Evolutionary conservation across 225 moss, liverwort and hornwort species (phyloP), one percentile per base, ranked within the genome.

Genomic region (Polytrichum commune): DNA sequence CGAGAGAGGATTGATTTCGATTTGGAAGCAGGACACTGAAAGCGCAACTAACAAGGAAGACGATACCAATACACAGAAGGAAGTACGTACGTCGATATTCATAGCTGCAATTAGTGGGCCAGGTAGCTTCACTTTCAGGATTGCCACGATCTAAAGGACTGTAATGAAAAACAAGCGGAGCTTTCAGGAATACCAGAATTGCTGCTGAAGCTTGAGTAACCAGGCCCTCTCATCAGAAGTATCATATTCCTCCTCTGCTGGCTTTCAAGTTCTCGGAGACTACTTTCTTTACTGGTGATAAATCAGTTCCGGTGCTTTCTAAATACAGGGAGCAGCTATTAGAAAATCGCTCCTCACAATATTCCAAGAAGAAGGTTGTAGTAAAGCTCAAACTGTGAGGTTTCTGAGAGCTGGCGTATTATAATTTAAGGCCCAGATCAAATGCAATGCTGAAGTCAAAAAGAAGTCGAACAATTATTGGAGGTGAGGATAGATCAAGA

Each of bases 381-480:
- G 46, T 46, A 16, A 46, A 16, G 46, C 13, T 46, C 10, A 46
- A 13, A 3, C 46, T 46, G 13, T 46, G 13, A 46, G 46, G 46
- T 46, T 56, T 58, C 24, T 58, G n/a, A 58, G 58, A 58, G 13
- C 58, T 20, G 20, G 24, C 5, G 9, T 23, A 20, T 20, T 58
- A 58, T 58, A 6, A 58, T 60, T 67, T 18, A 68, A 79, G 81
- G 72, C 35, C 69, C 77, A 35, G 72, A 26, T 46, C 46, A 46
- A 71, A 74, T 66, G 76, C 77, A 66, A 77, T 85, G 81, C 62
- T 69, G 74, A 79, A 58, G 53, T 4, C 38, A 23, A 72, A 73
- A 29, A 32, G 55, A 74, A 27, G 64, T 29, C 53, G 22, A 66
- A 60, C 32, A 57, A 63, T 53, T 6, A 46, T 57, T 69, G 76